Conservation (phyloP, 2,329 filamentous ascomycete species). For the Talaromyces sp. region DNA sequence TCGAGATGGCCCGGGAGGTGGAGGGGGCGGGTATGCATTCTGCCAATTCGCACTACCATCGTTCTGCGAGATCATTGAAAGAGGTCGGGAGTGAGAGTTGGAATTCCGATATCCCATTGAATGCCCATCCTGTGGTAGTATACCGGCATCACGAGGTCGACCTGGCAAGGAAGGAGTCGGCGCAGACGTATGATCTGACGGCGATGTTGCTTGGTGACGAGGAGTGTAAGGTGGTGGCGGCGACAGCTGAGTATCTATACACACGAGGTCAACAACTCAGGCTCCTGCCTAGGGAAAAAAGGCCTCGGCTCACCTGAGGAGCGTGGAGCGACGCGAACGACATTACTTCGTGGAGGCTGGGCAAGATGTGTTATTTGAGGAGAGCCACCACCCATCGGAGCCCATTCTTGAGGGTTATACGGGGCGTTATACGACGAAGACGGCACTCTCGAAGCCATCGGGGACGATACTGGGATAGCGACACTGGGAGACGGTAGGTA, state of each 20-base stretch:
- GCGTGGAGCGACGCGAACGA: conserved; percentile 22
- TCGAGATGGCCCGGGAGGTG: conserved; percentile 24
- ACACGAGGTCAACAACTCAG: neutral
- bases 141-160: conserved; percentile 6
- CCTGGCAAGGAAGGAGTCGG: conserved; percentile 18
- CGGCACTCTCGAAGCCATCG: conserved; percentile 39
- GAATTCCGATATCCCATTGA: conserved; percentile 7
- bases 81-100: conserved; percentile 21
- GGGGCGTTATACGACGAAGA: conserved; percentile 35
- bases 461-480: conserved; percentile 32
- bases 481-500: conserved; percentile 32
- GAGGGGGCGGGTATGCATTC: conserved; percentile 30
- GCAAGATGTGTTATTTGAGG: conserved; percentile 20
- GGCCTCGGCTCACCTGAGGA: conserved; percentile 26
- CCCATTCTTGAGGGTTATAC: conserved; percentile 49
- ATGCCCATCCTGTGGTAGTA: conserved; percentile 14
- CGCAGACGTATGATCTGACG: conserved; percentile 12
- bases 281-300: neutral
- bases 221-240: conserved; percentile 38
- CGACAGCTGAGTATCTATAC: conserved; percentile 24
- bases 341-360: conserved; percentile 24
- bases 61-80: conserved; percentile 25
- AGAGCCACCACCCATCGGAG: conserved; percentile 28
- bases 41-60: conserved; percentile 23
- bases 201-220: conserved; percentile 21